Conservation (phyloP, 2,329 filamentous ascomycete species). For the Chaetomiaceae sp. region DNA sequence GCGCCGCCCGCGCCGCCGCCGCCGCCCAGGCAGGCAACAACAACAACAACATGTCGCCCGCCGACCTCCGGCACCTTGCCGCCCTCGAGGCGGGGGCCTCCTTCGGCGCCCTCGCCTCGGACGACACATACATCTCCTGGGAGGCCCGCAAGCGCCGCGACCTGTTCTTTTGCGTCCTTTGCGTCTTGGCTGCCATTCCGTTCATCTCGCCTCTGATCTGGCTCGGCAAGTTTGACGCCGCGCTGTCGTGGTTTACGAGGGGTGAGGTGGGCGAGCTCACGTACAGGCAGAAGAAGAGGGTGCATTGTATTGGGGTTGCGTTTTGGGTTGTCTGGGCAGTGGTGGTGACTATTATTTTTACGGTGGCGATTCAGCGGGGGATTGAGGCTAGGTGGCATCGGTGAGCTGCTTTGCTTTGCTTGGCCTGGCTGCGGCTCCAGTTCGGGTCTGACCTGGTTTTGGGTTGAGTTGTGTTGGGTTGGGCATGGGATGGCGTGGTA, state of each 20-base stretch:
- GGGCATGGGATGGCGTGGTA: too few relatives aligned
- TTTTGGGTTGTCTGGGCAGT: slow-evolving; percentile 11
- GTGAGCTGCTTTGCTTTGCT: too few relatives aligned
- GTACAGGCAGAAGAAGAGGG: slow-evolving; percentile 13
- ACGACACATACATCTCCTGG: slow-evolving; percentile 25
- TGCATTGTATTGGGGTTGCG: slow-evolving; percentile 1
- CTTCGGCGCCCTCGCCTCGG: not conserved
- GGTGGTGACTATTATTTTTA: slow-evolving; percentile 5
- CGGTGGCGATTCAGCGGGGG: too few relatives aligned
- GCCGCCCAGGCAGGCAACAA: not conserved
- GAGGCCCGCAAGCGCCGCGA: slow-evolving; percentile 31
- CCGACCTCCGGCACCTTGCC: slow-evolving; percentile 14
- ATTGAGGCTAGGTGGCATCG: too few relatives aligned
- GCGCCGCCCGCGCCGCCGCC: not conserved
- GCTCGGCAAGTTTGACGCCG: slow-evolving; percentile 41
- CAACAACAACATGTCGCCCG: not conserved
- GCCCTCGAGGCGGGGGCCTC: slow-evolving; percentile 20
- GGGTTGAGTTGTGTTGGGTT: too few relatives aligned
- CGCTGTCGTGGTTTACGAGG: slow-evolving; percentile 46
- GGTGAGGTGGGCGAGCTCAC: slow-evolving; percentile 34
- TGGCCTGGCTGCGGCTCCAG: too few relatives aligned
- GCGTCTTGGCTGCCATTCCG: slow-evolving; percentile 42
- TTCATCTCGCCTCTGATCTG: slow-evolving; percentile 44
- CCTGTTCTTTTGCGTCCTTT: slow-evolving; percentile 37
- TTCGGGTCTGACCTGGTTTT: too few relatives aligned